A percentile compares a stretch with the other conserved stretches of the same genome.
phyloP scores from a whole-genome alignment of 2,329 filamentous ascomycete species.

The Verticillium isaacii region DNA sequence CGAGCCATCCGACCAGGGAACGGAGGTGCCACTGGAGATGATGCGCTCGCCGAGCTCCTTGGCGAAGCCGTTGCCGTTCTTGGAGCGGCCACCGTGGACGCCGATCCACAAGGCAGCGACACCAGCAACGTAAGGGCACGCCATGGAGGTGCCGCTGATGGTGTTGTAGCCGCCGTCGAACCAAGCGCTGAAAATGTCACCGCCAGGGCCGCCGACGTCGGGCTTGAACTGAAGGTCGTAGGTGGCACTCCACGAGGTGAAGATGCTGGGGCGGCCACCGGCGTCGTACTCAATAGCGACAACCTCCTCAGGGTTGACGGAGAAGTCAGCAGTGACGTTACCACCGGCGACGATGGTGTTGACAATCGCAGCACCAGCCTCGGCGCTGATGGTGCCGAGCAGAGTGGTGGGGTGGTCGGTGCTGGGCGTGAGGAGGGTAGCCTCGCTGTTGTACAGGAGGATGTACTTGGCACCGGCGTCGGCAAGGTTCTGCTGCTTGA shows the following conservation, averaged over 20 bases:
- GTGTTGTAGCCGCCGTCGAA: slow-evolving; percentile 30
- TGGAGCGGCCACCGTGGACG: slow-evolving; percentile 22
- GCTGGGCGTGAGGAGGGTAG: slow-evolving; percentile 9
- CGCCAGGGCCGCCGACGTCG: slow-evolving; percentile 37
- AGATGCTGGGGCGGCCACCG: slow-evolving; percentile 29
- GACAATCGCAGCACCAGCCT: slow-evolving; percentile 20
- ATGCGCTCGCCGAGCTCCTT: slow-evolving; percentile 22
- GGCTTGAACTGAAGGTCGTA: slow-evolving; percentile 39
- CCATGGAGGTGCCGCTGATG: slow-evolving; percentile 44
- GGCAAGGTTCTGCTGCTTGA: slow-evolving; percentile 21
- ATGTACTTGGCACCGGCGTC: slow-evolving; percentile 21
- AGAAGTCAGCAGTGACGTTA: slow-evolving; percentile 24
- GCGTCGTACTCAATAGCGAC: slow-evolving; percentile 16
- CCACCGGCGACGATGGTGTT: slow-evolving; percentile 17
- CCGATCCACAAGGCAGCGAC: slow-evolving; percentile 30
- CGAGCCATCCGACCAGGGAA: slow-evolving; percentile 19
- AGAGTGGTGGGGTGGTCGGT: slow-evolving; percentile 9
- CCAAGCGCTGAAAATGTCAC: slow-evolving; percentile 35
- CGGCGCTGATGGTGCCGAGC: slow-evolving; percentile 16
- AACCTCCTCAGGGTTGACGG: slow-evolving; percentile 16
- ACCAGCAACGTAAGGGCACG: slow-evolving; percentile 39
- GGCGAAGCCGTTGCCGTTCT: slow-evolving; percentile 24
- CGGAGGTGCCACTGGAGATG: slow-evolving; percentile 23
- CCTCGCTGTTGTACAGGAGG: slow-evolving; percentile 24
- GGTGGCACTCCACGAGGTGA: slow-evolving; percentile 37